Percentiles rank a stretch among this genome's conserved stretches.
These are phyloP conservation scores for Colletotrichum orbiculare DNA, from an alignment of 2,329 filamentous ascomycete species.

Conservation along the genomic window DNA sequence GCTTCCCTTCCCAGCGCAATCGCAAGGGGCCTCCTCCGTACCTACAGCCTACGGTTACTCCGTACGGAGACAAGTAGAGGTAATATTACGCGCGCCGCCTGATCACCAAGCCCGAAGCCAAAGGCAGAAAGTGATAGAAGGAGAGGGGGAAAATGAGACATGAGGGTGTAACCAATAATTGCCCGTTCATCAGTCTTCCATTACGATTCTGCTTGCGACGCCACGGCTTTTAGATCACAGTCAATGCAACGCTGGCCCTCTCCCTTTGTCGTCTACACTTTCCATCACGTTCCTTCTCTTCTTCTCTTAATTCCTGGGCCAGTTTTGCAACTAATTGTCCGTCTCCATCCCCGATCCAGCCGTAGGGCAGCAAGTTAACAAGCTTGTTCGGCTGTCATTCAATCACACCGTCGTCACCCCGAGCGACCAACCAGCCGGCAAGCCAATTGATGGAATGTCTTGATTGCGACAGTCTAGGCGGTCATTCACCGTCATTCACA, in stretches of 20 bases:
- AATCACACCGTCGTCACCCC: slow-evolving; percentile 9
- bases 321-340: slow-evolving; percentile 1
- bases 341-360: slow-evolving; percentile 22
- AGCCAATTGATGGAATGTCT: neutral
- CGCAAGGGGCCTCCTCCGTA: neutral
- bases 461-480: neutral
- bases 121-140: neutral
- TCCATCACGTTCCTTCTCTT: neutral
- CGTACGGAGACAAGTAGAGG: neutral
- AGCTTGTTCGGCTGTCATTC: slow-evolving; percentile 9
- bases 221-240: slow-evolving; percentile 13
- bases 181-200: slow-evolving; percentile 4
- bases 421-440: slow-evolving; percentile 17
- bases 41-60: too few relatives aligned
- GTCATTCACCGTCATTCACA: neutral
- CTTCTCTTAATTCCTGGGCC: neutral
- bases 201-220: slow-evolving; percentile 9
- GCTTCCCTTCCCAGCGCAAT: neutral
- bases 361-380: neutral
- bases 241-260: slow-evolving; percentile 23
- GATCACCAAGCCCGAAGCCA: neutral
- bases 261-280: neutral
- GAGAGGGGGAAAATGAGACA: slow-evolving; percentile 14
- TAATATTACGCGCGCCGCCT: slow-evolving; percentile 21
- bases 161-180: slow-evolving; percentile 24